These are phyloP conservation scores for Lodderomyces metapsilosis DNA, from an alignment of 1,139 yeast genomes.

Conservation along the genomic window DNA sequence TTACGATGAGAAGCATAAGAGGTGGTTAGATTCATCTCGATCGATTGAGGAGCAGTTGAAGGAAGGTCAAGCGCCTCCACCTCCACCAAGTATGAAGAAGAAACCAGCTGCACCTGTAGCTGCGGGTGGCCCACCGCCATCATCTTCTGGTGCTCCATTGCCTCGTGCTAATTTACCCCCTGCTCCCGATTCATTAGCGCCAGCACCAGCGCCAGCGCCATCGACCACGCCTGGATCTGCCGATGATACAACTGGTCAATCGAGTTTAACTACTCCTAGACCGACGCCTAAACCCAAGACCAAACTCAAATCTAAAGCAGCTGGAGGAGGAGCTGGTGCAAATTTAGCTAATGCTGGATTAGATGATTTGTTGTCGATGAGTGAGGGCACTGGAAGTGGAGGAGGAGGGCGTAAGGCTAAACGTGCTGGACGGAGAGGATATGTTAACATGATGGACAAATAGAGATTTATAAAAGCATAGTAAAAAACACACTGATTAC, in stretches of 20 bases:
- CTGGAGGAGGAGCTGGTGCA: background rate
- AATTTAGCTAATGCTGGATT: constrained; percentile 52
- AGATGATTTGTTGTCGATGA: constrained; percentile 64
- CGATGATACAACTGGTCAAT: constrained; percentile 6
- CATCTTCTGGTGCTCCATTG: background rate
- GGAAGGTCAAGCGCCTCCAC: constrained; percentile 69
- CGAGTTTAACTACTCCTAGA: constrained; percentile 7
- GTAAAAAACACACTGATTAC: too few relatives aligned
- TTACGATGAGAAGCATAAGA: constrained; percentile 78
- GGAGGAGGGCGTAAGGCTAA: constrained; percentile 55
- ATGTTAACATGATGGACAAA: constrained; percentile 70
- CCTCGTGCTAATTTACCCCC: constrained; percentile 11
- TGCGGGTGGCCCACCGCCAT: constrained; percentile 13
- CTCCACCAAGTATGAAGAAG: constrained; percentile 52
- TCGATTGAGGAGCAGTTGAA: constrained; percentile 69
- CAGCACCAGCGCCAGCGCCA: too few relatives aligned
- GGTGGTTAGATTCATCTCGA: constrained; percentile 80
- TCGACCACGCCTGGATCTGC: constrained; percentile 10
- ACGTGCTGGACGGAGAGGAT: constrained; percentile 70
- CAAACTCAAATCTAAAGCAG: constrained; percentile 12
- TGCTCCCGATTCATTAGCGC: constrained; percentile 12
- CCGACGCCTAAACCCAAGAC: constrained; percentile 5
- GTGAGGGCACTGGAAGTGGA: constrained; percentile 33
- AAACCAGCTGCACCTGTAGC: constrained; percentile 10
- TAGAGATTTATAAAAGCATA: too few relatives aligned